phyloP scores from a whole-genome alignment of 2,329 filamentous ascomycete genomes.

The Ophiostoma tasmaniense region DNA sequence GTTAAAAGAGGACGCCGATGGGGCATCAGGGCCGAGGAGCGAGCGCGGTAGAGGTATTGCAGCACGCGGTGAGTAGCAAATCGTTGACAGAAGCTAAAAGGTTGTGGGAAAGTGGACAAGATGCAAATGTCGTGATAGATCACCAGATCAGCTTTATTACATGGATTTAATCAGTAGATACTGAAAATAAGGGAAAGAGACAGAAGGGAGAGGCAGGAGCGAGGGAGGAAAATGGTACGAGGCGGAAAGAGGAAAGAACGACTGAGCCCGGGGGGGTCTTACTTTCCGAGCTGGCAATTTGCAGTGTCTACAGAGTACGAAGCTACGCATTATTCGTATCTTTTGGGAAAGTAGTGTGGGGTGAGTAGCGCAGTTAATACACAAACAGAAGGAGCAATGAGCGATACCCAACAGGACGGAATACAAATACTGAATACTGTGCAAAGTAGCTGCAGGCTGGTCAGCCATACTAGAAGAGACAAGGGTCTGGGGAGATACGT shows the following conservation, averaged over 20 bases:
- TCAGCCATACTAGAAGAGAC: background rate
- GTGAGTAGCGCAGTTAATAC: background rate
- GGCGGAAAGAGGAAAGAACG: background rate
- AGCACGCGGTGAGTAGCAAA: background rate
- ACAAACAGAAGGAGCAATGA: background rate
- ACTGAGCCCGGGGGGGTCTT: background rate
- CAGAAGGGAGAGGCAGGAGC: background rate
- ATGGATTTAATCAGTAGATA: background rate
- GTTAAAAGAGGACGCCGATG: constrained; percentile 5
- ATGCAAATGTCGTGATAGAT: background rate
- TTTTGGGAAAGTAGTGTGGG: constrained; percentile 4
- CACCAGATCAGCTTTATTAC: background rate
- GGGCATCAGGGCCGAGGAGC: background rate
- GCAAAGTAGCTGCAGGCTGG: background rate
- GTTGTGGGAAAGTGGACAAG: background rate
- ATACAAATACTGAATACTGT: background rate
- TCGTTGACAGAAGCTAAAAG: background rate
- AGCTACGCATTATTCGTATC: background rate
- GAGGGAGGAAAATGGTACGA: background rate
- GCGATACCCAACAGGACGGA: background rate
- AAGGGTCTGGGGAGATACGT: background rate
- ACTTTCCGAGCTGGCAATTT: background rate
- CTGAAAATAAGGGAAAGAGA: background rate
- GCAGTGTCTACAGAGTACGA: background rate
- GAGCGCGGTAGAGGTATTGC: background rate